Evolutionary conservation across 2,329 filamentous ascomycete species (phyloP).

Genomic region (Colletotrichum abscissum): DNA sequence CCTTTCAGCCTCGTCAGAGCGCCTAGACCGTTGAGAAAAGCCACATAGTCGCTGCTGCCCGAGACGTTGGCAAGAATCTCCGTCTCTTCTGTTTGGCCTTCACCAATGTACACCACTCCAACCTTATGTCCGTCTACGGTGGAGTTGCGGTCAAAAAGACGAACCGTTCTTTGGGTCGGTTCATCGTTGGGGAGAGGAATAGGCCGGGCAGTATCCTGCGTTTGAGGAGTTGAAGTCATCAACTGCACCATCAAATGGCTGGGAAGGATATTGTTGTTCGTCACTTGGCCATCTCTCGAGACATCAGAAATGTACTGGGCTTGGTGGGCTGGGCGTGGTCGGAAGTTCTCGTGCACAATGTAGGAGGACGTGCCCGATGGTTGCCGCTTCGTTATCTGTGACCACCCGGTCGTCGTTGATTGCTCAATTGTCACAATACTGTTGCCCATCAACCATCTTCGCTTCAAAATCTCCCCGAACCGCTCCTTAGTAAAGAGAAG

Average conservation of each 20-base stretch:
- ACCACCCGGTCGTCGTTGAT: conserved; percentile 73
- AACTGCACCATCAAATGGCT: conserved; percentile 80
- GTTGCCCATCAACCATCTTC: conserved; percentile 79
- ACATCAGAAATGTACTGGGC: conserved; percentile 59
- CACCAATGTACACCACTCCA: conserved; percentile 91
- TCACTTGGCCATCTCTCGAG: conserved; percentile 61
- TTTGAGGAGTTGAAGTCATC: conserved; percentile 71
- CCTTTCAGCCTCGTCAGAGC: conserved; percentile 84
- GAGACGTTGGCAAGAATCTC: conserved; percentile 89
- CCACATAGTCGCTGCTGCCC: conserved; percentile 88
- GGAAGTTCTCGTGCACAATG: conserved; percentile 69
- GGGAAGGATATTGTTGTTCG: conserved; percentile 73
- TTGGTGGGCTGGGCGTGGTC: conserved; percentile 68
- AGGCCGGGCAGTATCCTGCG: conserved; percentile 71
- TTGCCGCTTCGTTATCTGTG: conserved; percentile 77
- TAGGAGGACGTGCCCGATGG: conserved; percentile 75
- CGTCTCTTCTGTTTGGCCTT: conserved; percentile 83
- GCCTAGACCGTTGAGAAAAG: conserved; percentile 85
- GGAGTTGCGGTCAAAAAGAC: conserved; percentile 85
- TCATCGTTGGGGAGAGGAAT: conserved; percentile 81
- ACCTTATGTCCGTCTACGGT: conserved; percentile 96
- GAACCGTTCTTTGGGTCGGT: conserved; percentile 78
- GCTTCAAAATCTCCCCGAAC: conserved; percentile 75
- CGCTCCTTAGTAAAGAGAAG: conserved; percentile 72
- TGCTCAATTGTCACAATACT: conserved; percentile 82